A percentile compares a stretch with the other conserved stretches of the same genome.
Conservation (phyloP, 1,284 basidiomycete genomes). For the Taiwanofungus camphoratus region DNA sequence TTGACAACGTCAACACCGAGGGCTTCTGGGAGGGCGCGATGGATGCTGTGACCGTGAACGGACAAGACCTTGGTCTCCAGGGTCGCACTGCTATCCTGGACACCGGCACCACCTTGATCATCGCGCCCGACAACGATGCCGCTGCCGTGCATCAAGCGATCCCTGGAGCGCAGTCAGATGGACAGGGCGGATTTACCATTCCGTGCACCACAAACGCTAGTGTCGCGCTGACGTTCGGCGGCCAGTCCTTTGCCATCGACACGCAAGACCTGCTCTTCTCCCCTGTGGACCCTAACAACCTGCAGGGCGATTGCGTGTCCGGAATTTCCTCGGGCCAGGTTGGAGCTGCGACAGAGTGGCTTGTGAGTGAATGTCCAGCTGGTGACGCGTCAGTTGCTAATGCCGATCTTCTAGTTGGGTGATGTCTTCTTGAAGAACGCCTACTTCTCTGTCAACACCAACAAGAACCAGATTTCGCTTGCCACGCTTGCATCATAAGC, state of each 20-base stretch:
- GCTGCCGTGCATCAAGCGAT: slow-evolving; percentile 53
- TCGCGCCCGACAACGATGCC: slow-evolving; percentile 57
- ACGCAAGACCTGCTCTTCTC: slow-evolving; percentile 67
- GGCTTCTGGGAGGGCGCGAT: slow-evolving; percentile 81
- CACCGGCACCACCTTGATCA: slow-evolving; percentile 70
- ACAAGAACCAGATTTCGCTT: slow-evolving; percentile 64
- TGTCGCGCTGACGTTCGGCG: slow-evolving; percentile 68
- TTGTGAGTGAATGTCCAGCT: slow-evolving; percentile 38
- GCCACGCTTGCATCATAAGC: slow-evolving; percentile 39
- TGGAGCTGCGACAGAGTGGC: slow-evolving; percentile 64
- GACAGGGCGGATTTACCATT: slow-evolving; percentile 67
- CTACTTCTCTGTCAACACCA: slow-evolving; percentile 71
- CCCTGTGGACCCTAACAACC: slow-evolving; percentile 56
- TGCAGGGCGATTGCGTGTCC: slow-evolving; percentile 65
- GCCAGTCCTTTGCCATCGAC: slow-evolving; percentile 56
- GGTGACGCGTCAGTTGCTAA: slow-evolving; percentile 8
- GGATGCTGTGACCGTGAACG: slow-evolving; percentile 53
- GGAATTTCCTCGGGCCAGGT: slow-evolving; percentile 67
- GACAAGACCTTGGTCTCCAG: slow-evolving; percentile 43
- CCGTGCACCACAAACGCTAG: slow-evolving; percentile 68
- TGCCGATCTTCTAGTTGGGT: slow-evolving; percentile 38
- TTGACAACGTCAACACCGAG: slow-evolving; percentile 51
- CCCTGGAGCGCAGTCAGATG: slow-evolving; percentile 53
- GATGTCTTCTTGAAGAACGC: slow-evolving; percentile 78
- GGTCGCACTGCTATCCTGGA: slow-evolving; percentile 74